A percentile compares a stretch with the other conserved stretches of the same genome.
phyloP scores from a whole-genome alignment of 768 basidiomycete species.

The Suillus ampliporus region DNA sequence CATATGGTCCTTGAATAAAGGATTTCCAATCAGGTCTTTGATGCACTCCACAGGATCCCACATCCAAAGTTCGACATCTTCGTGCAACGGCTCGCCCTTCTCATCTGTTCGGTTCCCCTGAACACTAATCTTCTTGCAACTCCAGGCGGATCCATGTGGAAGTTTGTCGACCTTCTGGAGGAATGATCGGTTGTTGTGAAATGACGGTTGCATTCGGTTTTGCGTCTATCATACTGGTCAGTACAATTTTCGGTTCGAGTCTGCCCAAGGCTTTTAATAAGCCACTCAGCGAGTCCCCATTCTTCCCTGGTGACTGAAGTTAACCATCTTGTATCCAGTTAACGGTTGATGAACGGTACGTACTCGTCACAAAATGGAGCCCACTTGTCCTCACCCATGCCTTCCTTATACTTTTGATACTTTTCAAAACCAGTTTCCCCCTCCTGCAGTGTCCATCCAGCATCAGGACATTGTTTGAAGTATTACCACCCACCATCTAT shows the following conservation, averaged over 20 bases:
- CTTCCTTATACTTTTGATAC: background rate
- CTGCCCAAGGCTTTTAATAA: constrained; percentile 36
- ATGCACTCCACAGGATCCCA: constrained; percentile 25
- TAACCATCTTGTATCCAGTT: no score
- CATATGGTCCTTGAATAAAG: constrained; percentile 17
- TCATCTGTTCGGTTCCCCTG: constrained; percentile 23
- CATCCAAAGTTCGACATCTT: constrained; percentile 34
- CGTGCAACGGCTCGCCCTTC: constrained; percentile 13
- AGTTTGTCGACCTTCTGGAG: constrained; percentile 29
- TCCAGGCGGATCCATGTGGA: constrained; percentile 26
- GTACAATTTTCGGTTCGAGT: constrained; percentile 29
- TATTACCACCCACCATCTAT: no score
- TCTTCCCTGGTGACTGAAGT: constrained; percentile 25
- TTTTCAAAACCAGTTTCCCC: background rate
- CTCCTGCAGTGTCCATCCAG: constrained; percentile 2
- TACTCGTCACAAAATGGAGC: constrained; percentile 36
- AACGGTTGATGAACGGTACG: no score
- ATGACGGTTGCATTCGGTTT: constrained; percentile 24
- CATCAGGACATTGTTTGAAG: background rate
- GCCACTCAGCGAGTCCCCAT: constrained; percentile 41
- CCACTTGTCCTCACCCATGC: background rate
- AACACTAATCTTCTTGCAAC: constrained; percentile 24
- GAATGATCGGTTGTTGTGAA: constrained; percentile 30
- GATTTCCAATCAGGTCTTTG: constrained; percentile 37
- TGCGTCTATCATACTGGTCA: constrained; percentile 5